Conservation (phyloP, 2,329 filamentous ascomycete genomes). For the Talaromyces albobiverticillius region DNA sequence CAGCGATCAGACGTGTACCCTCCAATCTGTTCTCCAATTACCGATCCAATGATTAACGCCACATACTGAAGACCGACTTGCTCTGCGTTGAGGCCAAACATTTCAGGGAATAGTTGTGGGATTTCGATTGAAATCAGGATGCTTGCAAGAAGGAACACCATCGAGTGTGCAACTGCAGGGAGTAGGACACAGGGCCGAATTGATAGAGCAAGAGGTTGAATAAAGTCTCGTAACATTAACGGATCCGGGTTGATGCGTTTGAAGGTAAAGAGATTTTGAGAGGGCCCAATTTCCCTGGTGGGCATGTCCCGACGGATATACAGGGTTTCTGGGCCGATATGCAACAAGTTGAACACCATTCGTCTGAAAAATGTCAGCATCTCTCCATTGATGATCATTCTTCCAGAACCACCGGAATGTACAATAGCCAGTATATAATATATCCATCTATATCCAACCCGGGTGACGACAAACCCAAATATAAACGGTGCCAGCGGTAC, state of each 20-base stretch:
- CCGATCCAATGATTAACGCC: conserved; percentile 55
- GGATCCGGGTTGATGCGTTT: conserved; percentile 54
- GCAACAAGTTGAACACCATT: conserved; percentile 56
- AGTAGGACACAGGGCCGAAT: conserved; percentile 48
- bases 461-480: conserved; percentile 45
- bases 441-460: conserved; percentile 57
- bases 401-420: conserved; percentile 15
- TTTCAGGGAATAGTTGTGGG: conserved; percentile 55
- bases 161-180: conserved; percentile 52
- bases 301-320: too few relatives aligned
- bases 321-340: conserved; percentile 57
- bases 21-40: conserved; percentile 59
- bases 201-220: conserved; percentile 49
- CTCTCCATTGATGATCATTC: too few relatives aligned
- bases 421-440: conserved; percentile 58
- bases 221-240: conserved; percentile 49
- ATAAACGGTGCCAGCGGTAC: conserved; percentile 40
- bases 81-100: conserved; percentile 57
- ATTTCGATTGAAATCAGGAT: conserved; percentile 58
- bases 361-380: conserved; percentile 34
- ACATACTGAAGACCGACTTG: conserved; percentile 60
- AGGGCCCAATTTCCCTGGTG: too few relatives aligned
- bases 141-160: conserved; percentile 56
- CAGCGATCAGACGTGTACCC: conserved; percentile 55
- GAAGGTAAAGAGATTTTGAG: conserved; percentile 42